Base-by-base conservation (phyloP, 2,329 filamentous ascomycete genomes). In the Sordariomycetes sp. region DNA sequence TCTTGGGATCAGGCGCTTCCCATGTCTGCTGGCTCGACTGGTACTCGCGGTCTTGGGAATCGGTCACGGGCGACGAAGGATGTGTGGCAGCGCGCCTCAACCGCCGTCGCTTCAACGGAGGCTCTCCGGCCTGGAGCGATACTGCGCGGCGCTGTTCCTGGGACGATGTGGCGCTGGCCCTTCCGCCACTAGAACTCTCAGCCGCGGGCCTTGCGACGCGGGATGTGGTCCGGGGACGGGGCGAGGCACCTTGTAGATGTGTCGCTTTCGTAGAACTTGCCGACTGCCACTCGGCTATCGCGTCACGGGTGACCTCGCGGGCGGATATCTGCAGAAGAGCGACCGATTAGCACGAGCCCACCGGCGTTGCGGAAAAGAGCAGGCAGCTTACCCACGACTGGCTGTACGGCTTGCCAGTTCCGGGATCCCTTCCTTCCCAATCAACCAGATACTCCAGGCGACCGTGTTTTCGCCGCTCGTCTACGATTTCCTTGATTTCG, bases 401-500 rank as follows among this genome's bases (percentile, higher is more conserved):
- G n/a, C 53, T 48, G 34, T 57, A 57, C 18, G 48, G 48, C 55
- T 52, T 32, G 18, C 55, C 55, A 24, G 55, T 53, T 11, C 48
- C 20, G 37, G 48, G 55, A 37, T 57, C 50, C 24, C 20, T 37
- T 53, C 55, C 65, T 57, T 70, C 70, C 72, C 73, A 76, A 58
- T 73, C 68, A 16, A 76, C 68, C 20, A 73, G 61, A 52, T 73
- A 75, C 58, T 72, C 62, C 16, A 66, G 61, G 40, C 60, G 60
- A 32, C 64, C 66, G 18, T 25, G 32, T 6, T 63, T 63, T 43
- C 61, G 55, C 59, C 65, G 67, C 63, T 75, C 71, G 53, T 69
- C 65, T 53, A 75, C 56, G 32, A 75, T 72, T 12, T 61, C 61
- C n/a, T 61, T 65, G 59, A 75, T 70, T 14, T 54, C 61, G 34